phyloP scores from a whole-genome alignment of 257 asterid genomes.

The Forsythia viridissima region DNA sequence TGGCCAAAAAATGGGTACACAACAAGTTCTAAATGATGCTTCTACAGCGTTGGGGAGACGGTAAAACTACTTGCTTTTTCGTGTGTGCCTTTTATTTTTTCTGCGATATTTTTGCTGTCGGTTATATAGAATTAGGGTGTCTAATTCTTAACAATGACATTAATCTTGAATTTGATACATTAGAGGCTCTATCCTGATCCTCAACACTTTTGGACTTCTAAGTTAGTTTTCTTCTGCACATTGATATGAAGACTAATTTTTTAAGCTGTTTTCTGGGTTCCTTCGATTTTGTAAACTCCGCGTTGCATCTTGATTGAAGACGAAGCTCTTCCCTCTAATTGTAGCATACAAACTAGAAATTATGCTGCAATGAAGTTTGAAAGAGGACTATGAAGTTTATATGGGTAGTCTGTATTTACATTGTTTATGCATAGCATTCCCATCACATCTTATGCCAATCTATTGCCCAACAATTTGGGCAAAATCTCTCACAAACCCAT shows the following conservation, averaged over 20 bases:
- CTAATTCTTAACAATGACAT: too few relatives aligned
- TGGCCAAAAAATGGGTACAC: too few relatives aligned
- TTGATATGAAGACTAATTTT: too few relatives aligned
- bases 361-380: not conserved
- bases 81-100: too few relatives aligned
- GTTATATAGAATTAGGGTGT: too few relatives aligned
- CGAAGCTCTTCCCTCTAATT: not conserved
- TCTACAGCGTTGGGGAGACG: too few relatives aligned
- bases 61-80: too few relatives aligned
- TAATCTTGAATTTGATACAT: too few relatives aligned
- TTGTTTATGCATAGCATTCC: not conserved
- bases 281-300: too few relatives aligned
- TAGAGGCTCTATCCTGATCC: not conserved
- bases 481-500: not conserved
- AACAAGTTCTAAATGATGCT: too few relatives aligned
- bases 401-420: not conserved
- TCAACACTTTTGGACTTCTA: not conserved
- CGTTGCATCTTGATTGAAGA: not conserved
- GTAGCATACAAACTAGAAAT: not conserved
- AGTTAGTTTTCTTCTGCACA: not conserved
- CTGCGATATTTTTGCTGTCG: too few relatives aligned
- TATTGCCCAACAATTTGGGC: not conserved
- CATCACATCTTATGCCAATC: not conserved
- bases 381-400: not conserved
- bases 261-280: too few relatives aligned